These are phyloP conservation scores for Geranium incanum DNA, from an alignment of 441 rosid genomes.

Conservation along the genomic window DNA sequence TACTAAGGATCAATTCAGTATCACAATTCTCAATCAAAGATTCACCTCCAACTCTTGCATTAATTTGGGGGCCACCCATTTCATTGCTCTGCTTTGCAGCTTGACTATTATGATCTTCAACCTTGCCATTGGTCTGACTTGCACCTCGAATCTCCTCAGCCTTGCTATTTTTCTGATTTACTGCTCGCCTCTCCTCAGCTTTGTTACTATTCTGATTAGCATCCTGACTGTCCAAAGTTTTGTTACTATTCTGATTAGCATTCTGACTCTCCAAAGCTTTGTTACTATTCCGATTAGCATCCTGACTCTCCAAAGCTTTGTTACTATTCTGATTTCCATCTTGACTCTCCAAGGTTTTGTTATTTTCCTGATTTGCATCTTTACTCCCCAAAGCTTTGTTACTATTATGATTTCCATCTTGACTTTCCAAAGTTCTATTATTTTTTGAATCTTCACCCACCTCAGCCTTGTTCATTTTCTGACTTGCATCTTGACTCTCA, in stretches of 20 bases:
- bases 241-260: not conserved
- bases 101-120: too few species aligned
- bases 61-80: conserved; percentile 13
- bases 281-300: not conserved
- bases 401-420: not conserved
- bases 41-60: conserved; percentile 16
- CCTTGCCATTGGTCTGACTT: too few species aligned
- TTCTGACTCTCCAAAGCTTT: not conserved
- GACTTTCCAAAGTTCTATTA: not conserved
- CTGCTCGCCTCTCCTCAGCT: too few species aligned
- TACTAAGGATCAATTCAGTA: conserved; percentile 6
- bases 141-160: too few species aligned
- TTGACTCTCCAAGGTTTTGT: conserved; percentile 4
- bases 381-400: conserved; percentile 15
- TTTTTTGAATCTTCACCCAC: not conserved
- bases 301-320: not conserved
- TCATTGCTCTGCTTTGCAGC: not conserved
- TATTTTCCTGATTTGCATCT: conserved; percentile 22
- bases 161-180: too few species aligned
- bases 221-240: too few species aligned
- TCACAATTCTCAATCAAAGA: conserved; percentile 21
- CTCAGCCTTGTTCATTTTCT: not conserved
- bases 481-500: conserved; percentile 5
- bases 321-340: not conserved
- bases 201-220: too few species aligned